Evolutionary conservation across 2,329 filamentous ascomycete species (phyloP), one percentile per base, ranked within the genome.

Genomic region (Coniochaeta hoffmannii): DNA sequence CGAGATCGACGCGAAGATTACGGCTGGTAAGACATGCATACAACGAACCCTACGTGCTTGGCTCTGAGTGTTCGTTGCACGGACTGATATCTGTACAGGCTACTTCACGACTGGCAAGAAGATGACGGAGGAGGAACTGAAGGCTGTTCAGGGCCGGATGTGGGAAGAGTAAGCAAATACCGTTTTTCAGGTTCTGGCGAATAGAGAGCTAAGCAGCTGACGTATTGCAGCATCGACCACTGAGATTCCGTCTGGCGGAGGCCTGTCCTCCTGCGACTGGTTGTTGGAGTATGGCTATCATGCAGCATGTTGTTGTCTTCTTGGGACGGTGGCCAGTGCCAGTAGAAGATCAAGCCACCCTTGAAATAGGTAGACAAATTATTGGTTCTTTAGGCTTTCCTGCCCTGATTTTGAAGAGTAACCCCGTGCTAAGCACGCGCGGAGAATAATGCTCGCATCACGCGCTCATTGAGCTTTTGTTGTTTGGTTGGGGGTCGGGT

Each of bases 1-100:
- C n/a, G 94, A 99, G 72, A 99, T 97, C 66, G 94, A 97, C 71
- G 94, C 94, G 57, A 97, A 97, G 77, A 97, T 97, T 68, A 94
- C 93, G 64, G 91, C 93, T 58, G 94, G 88, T 90, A 74, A 72
- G 83, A 12, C 34, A n/a, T n/a, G n/a, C n/a, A n/a, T 36, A 31
- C 19, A 46, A 26, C n/a, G 26, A 14, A n/a, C 51, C 31, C 51
- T 41, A 49, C 41, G 41, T 49, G 36, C 36, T 22, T 19, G 17
- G n/a, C 36, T 11, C 12, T n/a, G n/a, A n/a, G 17, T 41, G n/a
- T 22, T 11, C 8, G 5, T 41, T 9, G 17, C 10, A 41, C 9
- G 36, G 22, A n/a, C 22, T 41, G 36, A 14, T 36, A 51, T 52
- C 54, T 44, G 57, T 53, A 53, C 62, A 84, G 83, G 83, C 55